Evolutionary conservation across 2,329 filamentous ascomycete species (phyloP).

Genomic region (Berkeleyomyces rouxiae): DNA sequence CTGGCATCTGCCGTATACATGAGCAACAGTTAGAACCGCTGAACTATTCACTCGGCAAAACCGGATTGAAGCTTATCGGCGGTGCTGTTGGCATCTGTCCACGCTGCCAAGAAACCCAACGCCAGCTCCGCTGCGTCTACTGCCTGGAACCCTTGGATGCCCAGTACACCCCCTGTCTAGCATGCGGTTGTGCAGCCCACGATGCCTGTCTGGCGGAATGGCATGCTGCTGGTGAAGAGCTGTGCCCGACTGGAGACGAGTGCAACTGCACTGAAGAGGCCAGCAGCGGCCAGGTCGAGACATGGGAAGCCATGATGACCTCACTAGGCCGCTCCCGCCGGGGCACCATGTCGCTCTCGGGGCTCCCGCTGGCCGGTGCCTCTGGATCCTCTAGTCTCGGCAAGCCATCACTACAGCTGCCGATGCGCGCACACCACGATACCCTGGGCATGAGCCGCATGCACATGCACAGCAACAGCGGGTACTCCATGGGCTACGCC

Average conservation of each 20-base stretch:
- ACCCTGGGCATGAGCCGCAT: background rate
- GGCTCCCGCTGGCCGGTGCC: constrained; percentile 15
- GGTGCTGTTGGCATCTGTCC: constrained; percentile 34
- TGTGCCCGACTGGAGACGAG: constrained; percentile 48
- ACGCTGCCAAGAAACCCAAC: constrained; percentile 37
- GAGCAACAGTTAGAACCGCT: constrained; percentile 45
- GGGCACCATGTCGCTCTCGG: constrained; percentile 1
- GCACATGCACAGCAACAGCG: background rate
- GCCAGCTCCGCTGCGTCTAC: constrained; percentile 43
- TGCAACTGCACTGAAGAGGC: constrained; percentile 45
- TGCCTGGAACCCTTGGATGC: constrained; percentile 44
- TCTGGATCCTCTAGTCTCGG: background rate
- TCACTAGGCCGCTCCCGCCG: constrained; percentile 18
- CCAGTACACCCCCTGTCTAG: constrained; percentile 43
- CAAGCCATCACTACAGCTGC: background rate
- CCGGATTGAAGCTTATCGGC: constrained; percentile 22
- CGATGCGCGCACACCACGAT: background rate
- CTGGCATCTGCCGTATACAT: constrained; percentile 44
- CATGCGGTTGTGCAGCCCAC: constrained; percentile 46
- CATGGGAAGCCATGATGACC: constrained; percentile 39
- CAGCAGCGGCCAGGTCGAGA: constrained; percentile 39
- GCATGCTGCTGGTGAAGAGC: constrained; percentile 37
- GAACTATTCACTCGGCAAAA: constrained; percentile 25
- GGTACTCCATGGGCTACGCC: constrained; percentile 3
- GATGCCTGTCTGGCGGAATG: constrained; percentile 42